phyloP scores from a whole-genome alignment of 1,284 basidiomycete species.

The Naganishia sp. region DNA sequence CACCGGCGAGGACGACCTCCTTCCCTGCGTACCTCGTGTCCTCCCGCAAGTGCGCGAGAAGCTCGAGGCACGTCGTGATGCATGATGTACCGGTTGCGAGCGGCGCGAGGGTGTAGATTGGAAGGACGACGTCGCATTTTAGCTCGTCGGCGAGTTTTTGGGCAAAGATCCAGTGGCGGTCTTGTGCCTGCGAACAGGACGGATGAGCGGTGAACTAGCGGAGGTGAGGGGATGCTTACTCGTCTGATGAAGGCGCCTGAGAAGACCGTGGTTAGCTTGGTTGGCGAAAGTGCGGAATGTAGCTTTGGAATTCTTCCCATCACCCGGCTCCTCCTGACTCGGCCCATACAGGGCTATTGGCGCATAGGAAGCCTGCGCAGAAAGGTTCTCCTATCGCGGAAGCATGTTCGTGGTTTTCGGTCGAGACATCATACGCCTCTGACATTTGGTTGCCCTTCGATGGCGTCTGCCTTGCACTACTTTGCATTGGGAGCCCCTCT shows the following conservation, averaged over 20 bases:
- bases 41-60: background rate
- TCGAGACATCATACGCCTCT: too few relatives aligned
- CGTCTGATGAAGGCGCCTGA: conserved; percentile 12
- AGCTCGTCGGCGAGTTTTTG: conserved; percentile 22
- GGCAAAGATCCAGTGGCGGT: conserved; percentile 21
- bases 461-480: too few relatives aligned
- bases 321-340: too few relatives aligned
- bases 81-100: background rate
- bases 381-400: too few relatives aligned
- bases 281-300: background rate
- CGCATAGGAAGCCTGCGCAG: too few relatives aligned
- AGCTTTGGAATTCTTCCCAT: too few relatives aligned
- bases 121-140: conserved; percentile 24
- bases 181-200: conserved; percentile 5
- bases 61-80: background rate
- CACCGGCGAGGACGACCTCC: conserved; percentile 24
- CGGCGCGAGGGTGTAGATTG: conserved; percentile 7
- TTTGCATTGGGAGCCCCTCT: too few relatives aligned
- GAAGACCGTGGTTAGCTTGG: background rate
- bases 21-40: conserved; percentile 27
- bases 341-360: too few relatives aligned
- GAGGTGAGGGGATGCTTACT: background rate
- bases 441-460: too few relatives aligned
- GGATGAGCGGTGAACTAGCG: background rate
- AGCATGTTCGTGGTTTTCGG: too few relatives aligned